Evolutionary conservation across 2,329 filamentous ascomycete genomes (phyloP), one percentile per base, ranked within the genome.

Genomic region (Penicillium decumbens): DNA sequence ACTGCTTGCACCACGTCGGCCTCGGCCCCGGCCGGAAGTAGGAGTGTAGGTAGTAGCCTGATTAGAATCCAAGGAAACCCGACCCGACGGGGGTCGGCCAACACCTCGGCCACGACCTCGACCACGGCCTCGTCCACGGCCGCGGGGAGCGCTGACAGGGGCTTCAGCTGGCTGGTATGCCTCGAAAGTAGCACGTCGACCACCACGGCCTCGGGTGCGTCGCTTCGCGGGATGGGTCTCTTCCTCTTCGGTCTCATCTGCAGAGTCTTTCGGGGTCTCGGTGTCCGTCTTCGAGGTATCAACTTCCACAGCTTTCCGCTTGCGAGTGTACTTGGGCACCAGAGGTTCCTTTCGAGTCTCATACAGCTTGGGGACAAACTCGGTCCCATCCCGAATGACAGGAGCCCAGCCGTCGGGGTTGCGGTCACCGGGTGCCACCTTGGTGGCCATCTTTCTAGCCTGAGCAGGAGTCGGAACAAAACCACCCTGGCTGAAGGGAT

Each of bases 401-500:
- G 65, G 62, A 12, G 55, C 58, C 68, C 71, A 75, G 23, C 69
- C 69, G 58, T 75, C 73, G 18, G 69, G 62, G 46, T 76, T 75
- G 12, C 60, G 63, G 40, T 72, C 65, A 24, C 65, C 66, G 6
- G 60, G 61, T 12, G 60, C 63, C 24, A 62, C 62, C 49, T 72
- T 70, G 24, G 62, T 57, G 24, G 59, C 58, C 64, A 73, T 71
- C 52, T 70, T 72, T 49, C 69, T 66, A 41, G 63, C 64, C 49
- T 75, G 72, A 10, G 70, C 65, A 3, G 72, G 58, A 18, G 71
- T 75, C 6, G 73, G 72, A 38, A 69, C 68, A 56, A 75, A 75
- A 8, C 73, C 72, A 40, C 72, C 73, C 56, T 84, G 81, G 1
- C 71, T 64, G 50, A 80, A 81, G 0, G 81, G 79, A 58, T 83